These are phyloP conservation scores for Leptographium flavum DNA, from an alignment of 2,329 filamentous ascomycete species.

Conservation along the genomic window DNA sequence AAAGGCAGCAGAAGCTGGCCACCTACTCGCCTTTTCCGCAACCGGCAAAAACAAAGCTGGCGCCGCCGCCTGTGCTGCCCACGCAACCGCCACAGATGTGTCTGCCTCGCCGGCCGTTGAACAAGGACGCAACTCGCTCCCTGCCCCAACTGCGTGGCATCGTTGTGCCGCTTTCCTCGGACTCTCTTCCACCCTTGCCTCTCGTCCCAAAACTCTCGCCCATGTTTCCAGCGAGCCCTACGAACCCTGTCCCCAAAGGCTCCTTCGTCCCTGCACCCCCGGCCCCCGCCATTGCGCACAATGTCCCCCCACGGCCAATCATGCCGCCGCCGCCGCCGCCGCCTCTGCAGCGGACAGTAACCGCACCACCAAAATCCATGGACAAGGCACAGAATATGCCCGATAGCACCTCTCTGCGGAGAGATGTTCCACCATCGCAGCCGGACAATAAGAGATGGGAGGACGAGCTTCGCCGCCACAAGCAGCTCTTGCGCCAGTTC, in stretches of 20 bases:
- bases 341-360: neutral
- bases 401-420: neutral
- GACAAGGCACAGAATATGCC: neutral
- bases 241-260: neutral
- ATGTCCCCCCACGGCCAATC: neutral
- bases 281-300: neutral
- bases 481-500: conserved; percentile 7
- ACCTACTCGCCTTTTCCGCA: conserved; percentile 4
- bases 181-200: conserved; percentile 8
- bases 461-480: conserved; percentile 6
- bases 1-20: conserved; percentile 7
- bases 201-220: conserved; percentile 1
- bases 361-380: neutral
- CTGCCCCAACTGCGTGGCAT: conserved; percentile 8
- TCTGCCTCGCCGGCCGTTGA: neutral
- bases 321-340: conserved; percentile 3
- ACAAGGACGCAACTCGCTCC: conserved; percentile 6
- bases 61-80: conserved; percentile 3
- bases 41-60: conserved; percentile 1
- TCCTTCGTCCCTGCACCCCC: neutral
- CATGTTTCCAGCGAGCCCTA: neutral
- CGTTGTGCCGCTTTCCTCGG: conserved; percentile 1
- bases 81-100: neutral
- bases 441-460: neutral
- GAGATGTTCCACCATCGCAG: neutral